Conservation (phyloP, 2,329 filamentous ascomycete species). For the Myriosclerotinia curreyana region DNA sequence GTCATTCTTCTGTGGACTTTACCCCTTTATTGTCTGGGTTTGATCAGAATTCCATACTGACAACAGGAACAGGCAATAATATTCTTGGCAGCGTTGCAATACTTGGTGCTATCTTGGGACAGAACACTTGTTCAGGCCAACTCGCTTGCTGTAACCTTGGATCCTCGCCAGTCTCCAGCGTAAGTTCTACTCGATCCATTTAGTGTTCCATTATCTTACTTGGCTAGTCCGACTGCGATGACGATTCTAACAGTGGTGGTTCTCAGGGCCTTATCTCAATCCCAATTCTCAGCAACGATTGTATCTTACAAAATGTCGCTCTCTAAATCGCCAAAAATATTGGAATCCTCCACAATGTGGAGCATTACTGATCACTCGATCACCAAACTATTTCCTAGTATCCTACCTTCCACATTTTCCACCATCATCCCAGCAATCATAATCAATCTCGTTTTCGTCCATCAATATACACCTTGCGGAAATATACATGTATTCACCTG, state of each 20-base stretch:
- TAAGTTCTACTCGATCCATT: not conserved
- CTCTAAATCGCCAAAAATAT: not conserved
- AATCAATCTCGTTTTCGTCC: not conserved
- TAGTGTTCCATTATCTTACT: slow-evolving; percentile 5
- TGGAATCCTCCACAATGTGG: not conserved
- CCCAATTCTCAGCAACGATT: not conserved
- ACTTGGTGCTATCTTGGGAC: not conserved
- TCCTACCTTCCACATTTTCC: not conserved
- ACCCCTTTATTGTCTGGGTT: not conserved
- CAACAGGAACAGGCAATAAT: not conserved
- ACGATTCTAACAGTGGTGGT: not conserved
- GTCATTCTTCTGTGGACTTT: not conserved
- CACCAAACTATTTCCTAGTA: not conserved
- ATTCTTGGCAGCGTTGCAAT: not conserved
- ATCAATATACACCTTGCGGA: not conserved
- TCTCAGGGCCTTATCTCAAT: not conserved
- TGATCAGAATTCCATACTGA: not conserved
- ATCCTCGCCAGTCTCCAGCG: not conserved
- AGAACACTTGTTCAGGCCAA: not conserved
- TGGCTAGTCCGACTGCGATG: slow-evolving; percentile 16
- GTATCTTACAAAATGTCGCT: not conserved
- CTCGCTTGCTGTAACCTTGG: not conserved
- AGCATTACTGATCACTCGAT: not conserved
- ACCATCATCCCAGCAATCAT: not conserved
- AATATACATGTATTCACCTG: not conserved